These are phyloP conservation scores for Haberlea rhodopensis DNA, from an alignment of 257 asterid genomes.

Conservation along the genomic window DNA sequence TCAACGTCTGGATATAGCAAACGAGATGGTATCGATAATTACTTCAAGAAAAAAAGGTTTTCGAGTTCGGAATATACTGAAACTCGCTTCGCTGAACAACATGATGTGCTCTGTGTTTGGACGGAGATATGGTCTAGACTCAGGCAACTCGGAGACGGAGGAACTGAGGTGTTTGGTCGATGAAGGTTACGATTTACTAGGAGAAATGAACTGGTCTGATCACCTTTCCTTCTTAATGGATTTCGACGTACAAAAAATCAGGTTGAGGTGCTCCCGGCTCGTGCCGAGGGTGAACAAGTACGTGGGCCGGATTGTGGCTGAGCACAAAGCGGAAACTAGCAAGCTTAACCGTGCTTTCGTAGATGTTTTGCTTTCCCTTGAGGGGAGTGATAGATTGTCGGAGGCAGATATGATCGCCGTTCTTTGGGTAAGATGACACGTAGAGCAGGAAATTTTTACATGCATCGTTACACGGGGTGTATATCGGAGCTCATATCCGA, in stretches of 20 bases:
- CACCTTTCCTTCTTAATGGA: constrained; percentile 63
- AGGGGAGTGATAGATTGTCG: constrained; percentile 46
- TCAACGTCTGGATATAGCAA: too few species aligned
- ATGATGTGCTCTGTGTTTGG: constrained; percentile 84
- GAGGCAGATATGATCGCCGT: too few species aligned
- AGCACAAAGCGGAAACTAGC: too few species aligned
- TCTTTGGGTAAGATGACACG: constrained; percentile 73
- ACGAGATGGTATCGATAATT: constrained; percentile 31
- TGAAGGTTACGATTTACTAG: constrained; percentile 59
- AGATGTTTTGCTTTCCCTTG: constrained; percentile 61
- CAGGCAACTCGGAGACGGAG: constrained; percentile 27
- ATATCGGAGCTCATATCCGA: too few species aligned
- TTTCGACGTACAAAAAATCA: too few species aligned
- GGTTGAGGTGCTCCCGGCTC: too few species aligned
- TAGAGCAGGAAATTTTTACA: neutral
- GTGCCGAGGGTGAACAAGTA: too few species aligned
- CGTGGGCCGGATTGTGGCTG: too few species aligned
- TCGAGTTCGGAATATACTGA: constrained; percentile 54
- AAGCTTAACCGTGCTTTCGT: constrained; percentile 54
- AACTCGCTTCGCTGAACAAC: constrained; percentile 60
- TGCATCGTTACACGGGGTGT: too few species aligned
- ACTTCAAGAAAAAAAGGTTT: neutral
- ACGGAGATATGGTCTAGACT: constrained; percentile 33
- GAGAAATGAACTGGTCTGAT: constrained; percentile 67
- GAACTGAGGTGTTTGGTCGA: constrained; percentile 70